phyloP scores from a whole-genome alignment of 2,329 filamentous ascomycete species.

The Cordyceps pruinosa region DNA sequence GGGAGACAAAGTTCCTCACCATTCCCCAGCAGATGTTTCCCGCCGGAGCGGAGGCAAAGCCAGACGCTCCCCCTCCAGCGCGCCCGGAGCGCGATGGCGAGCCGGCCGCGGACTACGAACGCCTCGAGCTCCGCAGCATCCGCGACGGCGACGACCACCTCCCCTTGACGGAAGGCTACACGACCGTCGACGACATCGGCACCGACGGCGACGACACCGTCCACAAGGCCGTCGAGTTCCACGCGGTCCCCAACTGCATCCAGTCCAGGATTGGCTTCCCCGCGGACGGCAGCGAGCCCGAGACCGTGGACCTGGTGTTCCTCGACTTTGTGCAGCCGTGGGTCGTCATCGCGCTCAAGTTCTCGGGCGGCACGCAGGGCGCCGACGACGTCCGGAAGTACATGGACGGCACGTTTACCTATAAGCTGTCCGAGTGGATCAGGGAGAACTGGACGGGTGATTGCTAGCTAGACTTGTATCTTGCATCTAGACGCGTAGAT shows the following conservation, averaged over 20 bases:
- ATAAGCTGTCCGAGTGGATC: conserved; percentile 51
- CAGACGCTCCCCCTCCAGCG: conserved; percentile 6
- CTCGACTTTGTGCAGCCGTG: conserved; percentile 85
- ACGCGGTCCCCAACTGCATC: conserved; percentile 76
- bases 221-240: conserved; percentile 68
- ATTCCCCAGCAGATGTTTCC: conserved; percentile 40
- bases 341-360: conserved; percentile 66
- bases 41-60: background rate
- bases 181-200: conserved; percentile 78
- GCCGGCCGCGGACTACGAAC: conserved; percentile 15
- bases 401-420: conserved; percentile 47
- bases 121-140: conserved; percentile 28
- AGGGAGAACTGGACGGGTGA: conserved; percentile 48
- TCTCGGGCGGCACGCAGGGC: conserved; percentile 45
- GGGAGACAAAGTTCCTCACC: conserved; percentile 40
- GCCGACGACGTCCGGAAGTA: conserved; percentile 44
- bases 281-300: conserved; percentile 44
- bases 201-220: conserved; percentile 84
- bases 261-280: conserved; percentile 62
- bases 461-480: conserved; percentile 29
- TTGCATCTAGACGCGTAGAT: background rate
- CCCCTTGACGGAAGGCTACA: conserved; percentile 66
- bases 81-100: background rate
- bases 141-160: conserved; percentile 15
- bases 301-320: conserved; percentile 80